Conservation (phyloP, 2,329 filamentous ascomycete species). For the Hawksworthiomyces lignivorus region DNA sequence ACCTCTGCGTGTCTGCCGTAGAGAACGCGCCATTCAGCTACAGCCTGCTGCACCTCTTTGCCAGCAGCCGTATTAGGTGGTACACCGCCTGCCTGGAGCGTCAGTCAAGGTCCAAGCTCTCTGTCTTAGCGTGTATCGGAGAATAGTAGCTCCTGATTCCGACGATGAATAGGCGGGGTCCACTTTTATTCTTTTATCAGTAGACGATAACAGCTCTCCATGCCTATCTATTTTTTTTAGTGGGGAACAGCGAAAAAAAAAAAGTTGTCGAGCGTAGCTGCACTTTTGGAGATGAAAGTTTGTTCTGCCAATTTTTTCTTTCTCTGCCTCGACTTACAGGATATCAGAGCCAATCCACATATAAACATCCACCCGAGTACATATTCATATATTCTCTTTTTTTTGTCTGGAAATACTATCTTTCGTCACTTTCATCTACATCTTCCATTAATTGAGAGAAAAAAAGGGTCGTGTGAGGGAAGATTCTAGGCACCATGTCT, state of each 20-base stretch:
- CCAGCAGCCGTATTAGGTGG: conserved; percentile 4
- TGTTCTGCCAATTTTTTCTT: conserved; percentile 3
- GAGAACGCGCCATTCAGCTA: conserved; percentile 29
- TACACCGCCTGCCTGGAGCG: conserved; percentile 12
- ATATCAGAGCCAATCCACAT: too few species aligned
- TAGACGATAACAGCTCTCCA: conserved; percentile 4
- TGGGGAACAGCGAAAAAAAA: conserved; percentile 15
- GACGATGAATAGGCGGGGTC: conserved; percentile 1
- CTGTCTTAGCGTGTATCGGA: conserved; percentile 7
- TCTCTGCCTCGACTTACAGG: too few species aligned
- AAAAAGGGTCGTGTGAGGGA: too few species aligned
- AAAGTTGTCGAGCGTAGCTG: too few species aligned
- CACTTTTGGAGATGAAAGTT: too few species aligned
- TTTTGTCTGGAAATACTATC: too few species aligned
- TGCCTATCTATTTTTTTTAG: conserved; percentile 8
- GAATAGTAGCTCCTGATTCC: conserved; percentile 14
- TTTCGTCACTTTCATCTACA: too few species aligned
- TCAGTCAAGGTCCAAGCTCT: conserved; percentile 6
- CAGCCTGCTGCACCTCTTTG: conserved; percentile 26
- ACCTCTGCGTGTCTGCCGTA: background rate
- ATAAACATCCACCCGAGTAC: too few species aligned
- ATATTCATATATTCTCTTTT: too few species aligned
- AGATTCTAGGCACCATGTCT: conserved; percentile 70
- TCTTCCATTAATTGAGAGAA: too few species aligned
- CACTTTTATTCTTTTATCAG: conserved; percentile 10